phyloP scores from a whole-genome alignment of 179 eudicot species.

The Camellia oleifera region DNA sequence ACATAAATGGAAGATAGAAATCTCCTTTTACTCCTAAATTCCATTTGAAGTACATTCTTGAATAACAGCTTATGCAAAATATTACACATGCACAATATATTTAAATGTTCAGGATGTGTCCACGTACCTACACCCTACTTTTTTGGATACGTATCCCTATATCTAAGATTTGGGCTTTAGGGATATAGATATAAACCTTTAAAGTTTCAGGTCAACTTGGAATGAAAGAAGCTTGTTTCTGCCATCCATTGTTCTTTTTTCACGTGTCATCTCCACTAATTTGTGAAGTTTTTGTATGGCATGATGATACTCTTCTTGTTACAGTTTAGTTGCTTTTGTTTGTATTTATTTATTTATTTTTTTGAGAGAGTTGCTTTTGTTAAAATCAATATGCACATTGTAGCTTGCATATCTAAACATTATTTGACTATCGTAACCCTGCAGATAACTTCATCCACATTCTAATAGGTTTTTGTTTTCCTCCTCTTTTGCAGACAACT shows the following conservation, averaged over 20 bases:
- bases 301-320: background rate
- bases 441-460: background rate
- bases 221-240: background rate
- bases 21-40: no score
- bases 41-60: no score
- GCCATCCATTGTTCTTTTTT: background rate
- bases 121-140: no score
- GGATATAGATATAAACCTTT: no score
- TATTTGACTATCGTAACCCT: background rate
- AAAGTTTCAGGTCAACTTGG: no score
- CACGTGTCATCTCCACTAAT: background rate
- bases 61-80: no score
- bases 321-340: background rate
- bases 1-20: no score
- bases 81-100: no score
- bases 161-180: no score
- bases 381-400: background rate
- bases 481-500: slow-evolving; percentile 66
- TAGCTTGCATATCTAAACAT: background rate
- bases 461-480: slow-evolving; percentile 4
- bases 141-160: no score
- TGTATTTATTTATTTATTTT: no score
- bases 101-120: no score
- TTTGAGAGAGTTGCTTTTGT: background rate
- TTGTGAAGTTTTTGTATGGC: background rate